A percentile compares a stretch with the other conserved stretches of the same genome.
Evolutionary conservation across 1,284 basidiomycete species (phyloP).

Genomic region (Cutaneotrichosporon mucoides): DNA sequence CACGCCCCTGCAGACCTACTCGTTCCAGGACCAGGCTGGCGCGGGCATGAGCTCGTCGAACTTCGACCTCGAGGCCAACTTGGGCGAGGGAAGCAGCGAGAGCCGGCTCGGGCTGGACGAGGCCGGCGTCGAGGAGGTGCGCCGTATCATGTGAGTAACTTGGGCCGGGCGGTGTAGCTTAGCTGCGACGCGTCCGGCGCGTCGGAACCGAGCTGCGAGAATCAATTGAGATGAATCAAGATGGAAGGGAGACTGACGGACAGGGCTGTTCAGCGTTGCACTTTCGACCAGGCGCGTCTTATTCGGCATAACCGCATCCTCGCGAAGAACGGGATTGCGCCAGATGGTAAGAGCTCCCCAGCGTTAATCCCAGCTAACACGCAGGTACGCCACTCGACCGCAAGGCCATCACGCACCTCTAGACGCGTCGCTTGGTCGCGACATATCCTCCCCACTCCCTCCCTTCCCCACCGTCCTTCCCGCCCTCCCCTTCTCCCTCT

Average conservation of each 20-base stretch:
- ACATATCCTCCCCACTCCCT: too few species aligned
- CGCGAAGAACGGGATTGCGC: conserved; percentile 80
- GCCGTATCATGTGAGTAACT: conserved; percentile 71
- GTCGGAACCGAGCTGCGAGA: too few species aligned
- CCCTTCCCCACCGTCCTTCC: not conserved
- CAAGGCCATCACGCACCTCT: conserved; percentile 44
- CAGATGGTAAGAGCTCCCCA: conserved; percentile 56
- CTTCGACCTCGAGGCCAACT: conserved; percentile 80
- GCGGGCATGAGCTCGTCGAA: conserved; percentile 68
- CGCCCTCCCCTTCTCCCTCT: not conserved
- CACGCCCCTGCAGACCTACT: conserved; percentile 61
- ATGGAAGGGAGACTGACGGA: not conserved
- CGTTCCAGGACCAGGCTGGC: conserved; percentile 69
- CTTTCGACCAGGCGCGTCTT: conserved; percentile 84
- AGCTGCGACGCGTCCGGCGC: too few species aligned
- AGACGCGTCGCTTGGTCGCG: not conserved
- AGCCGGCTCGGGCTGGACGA: conserved; percentile 75
- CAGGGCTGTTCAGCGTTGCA: conserved; percentile 52
- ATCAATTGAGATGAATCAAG: not conserved
- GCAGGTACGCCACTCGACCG: conserved; percentile 42
- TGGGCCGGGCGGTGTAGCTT: too few species aligned
- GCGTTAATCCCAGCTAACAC: not conserved
- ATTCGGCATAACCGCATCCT: conserved; percentile 80
- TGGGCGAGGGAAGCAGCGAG: conserved; percentile 63
- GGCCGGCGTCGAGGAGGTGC: conserved; percentile 72